phyloP scores from a whole-genome alignment of 208 protist species.

The Leptomonas pyrrhocoris region DNA sequence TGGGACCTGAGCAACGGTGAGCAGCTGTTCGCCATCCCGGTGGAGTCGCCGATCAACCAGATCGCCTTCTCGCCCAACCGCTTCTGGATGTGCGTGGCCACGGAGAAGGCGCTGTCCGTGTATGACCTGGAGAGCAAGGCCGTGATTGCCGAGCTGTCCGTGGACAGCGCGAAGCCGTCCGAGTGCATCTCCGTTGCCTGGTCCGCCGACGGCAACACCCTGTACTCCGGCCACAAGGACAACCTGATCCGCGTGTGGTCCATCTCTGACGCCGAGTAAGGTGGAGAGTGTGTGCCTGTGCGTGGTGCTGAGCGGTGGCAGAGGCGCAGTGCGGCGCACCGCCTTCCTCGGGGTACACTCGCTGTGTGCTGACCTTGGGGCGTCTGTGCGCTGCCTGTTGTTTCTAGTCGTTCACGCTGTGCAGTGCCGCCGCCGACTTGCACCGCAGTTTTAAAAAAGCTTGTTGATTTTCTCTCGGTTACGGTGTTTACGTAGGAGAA shows the following conservation, averaged over 20 bases:
- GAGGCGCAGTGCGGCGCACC: neutral
- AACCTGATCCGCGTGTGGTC: slow-evolving; percentile 97
- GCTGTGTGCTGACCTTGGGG: slow-evolving; percentile 14
- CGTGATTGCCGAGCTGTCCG: slow-evolving; percentile 94
- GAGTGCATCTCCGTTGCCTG: slow-evolving; percentile 96
- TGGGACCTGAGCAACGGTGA: slow-evolving; percentile 98
- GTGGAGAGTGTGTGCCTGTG: neutral
- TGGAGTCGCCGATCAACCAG: slow-evolving; percentile 90
- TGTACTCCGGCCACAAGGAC: slow-evolving; percentile 99
- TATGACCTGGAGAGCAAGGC: slow-evolving; percentile 98
- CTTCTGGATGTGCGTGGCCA: slow-evolving; percentile 99
- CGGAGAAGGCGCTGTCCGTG: slow-evolving; percentile 92
- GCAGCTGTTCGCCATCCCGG: slow-evolving; percentile 96
- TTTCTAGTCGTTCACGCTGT: neutral
- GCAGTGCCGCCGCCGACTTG: neutral
- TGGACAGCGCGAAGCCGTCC: slow-evolving; percentile 73
- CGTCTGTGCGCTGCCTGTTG: neutral
- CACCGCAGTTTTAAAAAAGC: neutral
- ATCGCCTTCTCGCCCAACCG: slow-evolving; percentile 98
- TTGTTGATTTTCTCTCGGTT: neutral
- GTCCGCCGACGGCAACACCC: slow-evolving; percentile 96
- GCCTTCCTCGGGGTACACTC: slow-evolving; percentile 7
- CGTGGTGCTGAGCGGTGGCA: neutral
- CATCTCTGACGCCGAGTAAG: slow-evolving; percentile 52
- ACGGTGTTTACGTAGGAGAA: no score